These are phyloP conservation scores for Sporopachydermia lactativora DNA, from an alignment of 805 yeast species.

Conservation along the genomic window DNA sequence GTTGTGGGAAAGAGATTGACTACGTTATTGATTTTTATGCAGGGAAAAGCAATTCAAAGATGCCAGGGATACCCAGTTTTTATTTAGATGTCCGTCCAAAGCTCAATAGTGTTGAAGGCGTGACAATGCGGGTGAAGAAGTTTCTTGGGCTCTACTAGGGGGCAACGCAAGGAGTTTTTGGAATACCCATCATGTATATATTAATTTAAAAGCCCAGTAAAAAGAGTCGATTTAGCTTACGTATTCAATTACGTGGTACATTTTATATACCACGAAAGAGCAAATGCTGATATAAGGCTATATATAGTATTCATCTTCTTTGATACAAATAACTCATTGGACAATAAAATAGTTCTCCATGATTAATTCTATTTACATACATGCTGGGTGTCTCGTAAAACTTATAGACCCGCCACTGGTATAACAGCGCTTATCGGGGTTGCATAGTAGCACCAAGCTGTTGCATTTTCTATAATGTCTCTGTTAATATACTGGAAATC, in stretches of 20 bases:
- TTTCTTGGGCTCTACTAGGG: constrained; percentile 36
- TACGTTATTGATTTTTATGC: constrained; percentile 89
- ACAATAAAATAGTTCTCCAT: no score
- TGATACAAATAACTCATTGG: no score
- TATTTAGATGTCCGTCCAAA: constrained; percentile 89
- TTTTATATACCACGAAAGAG: no score
- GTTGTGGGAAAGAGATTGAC: constrained; percentile 75
- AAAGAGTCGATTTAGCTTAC: no score
- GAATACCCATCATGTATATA: constrained; percentile 4
- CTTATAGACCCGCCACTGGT: no score
- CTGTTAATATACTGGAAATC: no score
- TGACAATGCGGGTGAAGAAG: constrained; percentile 47
- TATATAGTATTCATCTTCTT: no score
- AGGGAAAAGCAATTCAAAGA: constrained; percentile 33
- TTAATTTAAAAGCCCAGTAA: no score
- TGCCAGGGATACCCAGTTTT: constrained; percentile 42
- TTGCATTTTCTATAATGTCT: constrained; percentile 1
- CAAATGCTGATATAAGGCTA: no score
- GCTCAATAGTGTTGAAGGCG: constrained; percentile 67
- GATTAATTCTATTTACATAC: no score
- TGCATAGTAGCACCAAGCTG: constrained; percentile 1
- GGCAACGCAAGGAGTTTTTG: background rate
- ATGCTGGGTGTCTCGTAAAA: no score
- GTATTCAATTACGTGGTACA: no score
- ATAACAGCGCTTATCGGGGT: background rate